Conservation (phyloP, 306 rosid species). For the Vicia faba region DNA sequence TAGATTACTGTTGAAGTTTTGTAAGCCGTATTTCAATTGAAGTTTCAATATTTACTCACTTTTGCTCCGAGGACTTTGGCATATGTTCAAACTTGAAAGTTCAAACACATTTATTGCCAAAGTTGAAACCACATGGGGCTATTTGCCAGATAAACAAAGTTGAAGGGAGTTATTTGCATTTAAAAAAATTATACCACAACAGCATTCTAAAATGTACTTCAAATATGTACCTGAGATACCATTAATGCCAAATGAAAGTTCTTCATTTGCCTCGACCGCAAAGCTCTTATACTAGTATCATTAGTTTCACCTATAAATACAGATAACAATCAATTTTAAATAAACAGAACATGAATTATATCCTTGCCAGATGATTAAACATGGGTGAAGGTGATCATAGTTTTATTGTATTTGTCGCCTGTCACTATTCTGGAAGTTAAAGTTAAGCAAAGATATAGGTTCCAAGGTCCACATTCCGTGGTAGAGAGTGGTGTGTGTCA, state of each 20-base stretch:
- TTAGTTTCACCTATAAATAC: slow-evolving; percentile 74
- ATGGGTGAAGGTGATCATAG: slow-evolving; percentile 7
- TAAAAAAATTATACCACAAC: slow-evolving; percentile 2
- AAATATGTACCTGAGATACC: slow-evolving; percentile 72
- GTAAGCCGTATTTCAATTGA: background rate
- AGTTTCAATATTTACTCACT: slow-evolving; percentile 1
- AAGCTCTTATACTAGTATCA: slow-evolving; percentile 56
- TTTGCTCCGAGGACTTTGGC: slow-evolving; percentile 6
- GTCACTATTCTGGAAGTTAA: slow-evolving; percentile 5
- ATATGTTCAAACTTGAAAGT: slow-evolving; percentile 17
- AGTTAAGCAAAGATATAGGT: background rate
- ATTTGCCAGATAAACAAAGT: slow-evolving; percentile 11
- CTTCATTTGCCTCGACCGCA: slow-evolving; percentile 91
- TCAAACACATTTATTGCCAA: slow-evolving; percentile 1
- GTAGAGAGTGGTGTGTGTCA: background rate
- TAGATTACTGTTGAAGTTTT: background rate
- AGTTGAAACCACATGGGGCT: slow-evolving; percentile 8
- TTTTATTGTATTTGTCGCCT: background rate
- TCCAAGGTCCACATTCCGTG: background rate
- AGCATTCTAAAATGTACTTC: slow-evolving; percentile 25
- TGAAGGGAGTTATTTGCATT: slow-evolving; percentile 11
- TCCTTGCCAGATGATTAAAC: slow-evolving; percentile 9
- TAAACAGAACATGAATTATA: slow-evolving; percentile 19
- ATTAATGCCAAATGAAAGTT: slow-evolving; percentile 85
- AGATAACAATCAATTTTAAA: slow-evolving; percentile 22